A percentile compares a stretch with the other conserved stretches of the same genome.
Evolutionary conservation across 495 filamentous ascomycete species (phyloP).

Genomic region (Hypoxylon lienhwacheense): DNA sequence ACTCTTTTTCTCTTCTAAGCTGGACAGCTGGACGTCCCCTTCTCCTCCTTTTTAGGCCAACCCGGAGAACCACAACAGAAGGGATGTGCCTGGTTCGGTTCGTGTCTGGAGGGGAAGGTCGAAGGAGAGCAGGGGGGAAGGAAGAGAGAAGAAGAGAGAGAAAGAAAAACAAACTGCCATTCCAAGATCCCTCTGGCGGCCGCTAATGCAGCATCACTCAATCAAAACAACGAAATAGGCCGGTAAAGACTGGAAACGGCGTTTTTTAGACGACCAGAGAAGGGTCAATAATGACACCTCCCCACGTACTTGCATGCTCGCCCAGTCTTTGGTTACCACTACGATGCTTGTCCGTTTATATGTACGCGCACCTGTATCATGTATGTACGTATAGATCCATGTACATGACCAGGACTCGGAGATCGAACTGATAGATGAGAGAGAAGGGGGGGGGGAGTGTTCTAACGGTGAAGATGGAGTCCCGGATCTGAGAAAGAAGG

Average conservation of each 20-base stretch:
- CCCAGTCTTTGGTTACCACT: constrained; percentile 36
- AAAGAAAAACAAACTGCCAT: constrained; percentile 37
- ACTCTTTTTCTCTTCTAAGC: not conserved
- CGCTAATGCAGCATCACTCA: constrained; percentile 56
- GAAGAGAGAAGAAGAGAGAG: constrained; percentile 12
- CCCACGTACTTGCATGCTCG: constrained; percentile 43
- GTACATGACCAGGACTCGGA: constrained; percentile 45
- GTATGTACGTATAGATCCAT: constrained; percentile 38
- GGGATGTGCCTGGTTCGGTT: constrained; percentile 49
- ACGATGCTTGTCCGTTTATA: constrained; percentile 36
- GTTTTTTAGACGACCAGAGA: constrained; percentile 38
- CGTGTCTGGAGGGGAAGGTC: constrained; percentile 34
- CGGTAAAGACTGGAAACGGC: constrained; percentile 38
- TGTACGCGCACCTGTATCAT: constrained; percentile 37
- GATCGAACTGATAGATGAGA: constrained; percentile 39
- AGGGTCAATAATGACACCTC: constrained; percentile 43
- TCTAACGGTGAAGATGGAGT: constrained; percentile 33
- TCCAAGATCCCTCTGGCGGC: constrained; percentile 52
- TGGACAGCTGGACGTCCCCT: not conserved
- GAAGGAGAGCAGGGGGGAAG: constrained; percentile 13
- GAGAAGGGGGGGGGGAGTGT: constrained; percentile 18
- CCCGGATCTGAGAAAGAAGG: constrained; percentile 29
- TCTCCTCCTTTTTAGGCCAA: constrained; percentile 10
- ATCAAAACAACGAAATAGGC: constrained; percentile 38
- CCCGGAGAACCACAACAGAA: constrained; percentile 35